These are phyloP conservation scores for Lithohypha guttulata DNA, from an alignment of 2,329 filamentous ascomycete genomes.

Conservation along the genomic window DNA sequence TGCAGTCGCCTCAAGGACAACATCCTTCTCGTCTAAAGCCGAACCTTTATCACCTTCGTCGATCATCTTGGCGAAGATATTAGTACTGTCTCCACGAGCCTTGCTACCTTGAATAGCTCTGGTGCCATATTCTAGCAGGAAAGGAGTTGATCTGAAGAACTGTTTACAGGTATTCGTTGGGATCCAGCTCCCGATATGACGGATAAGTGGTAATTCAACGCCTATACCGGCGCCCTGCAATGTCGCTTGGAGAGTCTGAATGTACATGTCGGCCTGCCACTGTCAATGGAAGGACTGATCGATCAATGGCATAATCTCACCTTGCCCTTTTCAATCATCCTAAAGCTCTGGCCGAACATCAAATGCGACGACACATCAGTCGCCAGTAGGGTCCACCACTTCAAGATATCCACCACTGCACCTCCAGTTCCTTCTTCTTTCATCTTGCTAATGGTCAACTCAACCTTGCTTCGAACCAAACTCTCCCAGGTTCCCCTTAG, in stretches of 20 bases:
- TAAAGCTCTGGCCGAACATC: conserved; percentile 33
- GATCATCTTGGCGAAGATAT: conserved; percentile 3
- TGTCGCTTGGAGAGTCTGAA: neutral
- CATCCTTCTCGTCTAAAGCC: conserved; percentile 17
- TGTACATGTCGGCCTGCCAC: conserved; percentile 1
- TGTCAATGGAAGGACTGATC: too few species aligned
- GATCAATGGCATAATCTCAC: too few species aligned
- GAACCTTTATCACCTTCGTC: conserved; percentile 23
- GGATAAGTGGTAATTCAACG: neutral
- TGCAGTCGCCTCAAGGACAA: conserved; percentile 30
- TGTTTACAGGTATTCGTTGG: neutral
- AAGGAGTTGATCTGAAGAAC: neutral
- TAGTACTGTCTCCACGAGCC: neutral
- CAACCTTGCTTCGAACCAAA: neutral
- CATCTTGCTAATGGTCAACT: conserved; percentile 6
- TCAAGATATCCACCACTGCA: conserved; percentile 36
- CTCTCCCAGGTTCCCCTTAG: neutral
- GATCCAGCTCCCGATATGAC: neutral
- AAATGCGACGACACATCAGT: conserved; percentile 46
- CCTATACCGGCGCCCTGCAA: neutral
- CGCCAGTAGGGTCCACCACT: conserved; percentile 45
- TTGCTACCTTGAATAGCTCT: neutral
- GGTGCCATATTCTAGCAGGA: neutral
- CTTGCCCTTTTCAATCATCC: conserved; percentile 1
- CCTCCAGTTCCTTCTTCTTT: conserved; percentile 1